Base-by-base conservation (phyloP, 768 basidiomycete species). In the Russula brevipes region DNA sequence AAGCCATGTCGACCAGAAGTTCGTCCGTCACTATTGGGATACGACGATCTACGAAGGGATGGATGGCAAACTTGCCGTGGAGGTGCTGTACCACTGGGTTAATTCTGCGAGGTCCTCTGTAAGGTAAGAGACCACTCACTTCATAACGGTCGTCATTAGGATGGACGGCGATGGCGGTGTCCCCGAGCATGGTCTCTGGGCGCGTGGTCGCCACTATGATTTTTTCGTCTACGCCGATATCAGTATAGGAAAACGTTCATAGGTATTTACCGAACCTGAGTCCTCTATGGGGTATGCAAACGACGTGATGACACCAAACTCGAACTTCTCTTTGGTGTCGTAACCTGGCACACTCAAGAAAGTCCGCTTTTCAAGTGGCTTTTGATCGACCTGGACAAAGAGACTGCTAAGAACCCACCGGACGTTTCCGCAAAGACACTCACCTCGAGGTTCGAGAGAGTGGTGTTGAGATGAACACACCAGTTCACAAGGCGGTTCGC, bases 171-270 rank as follows among this genome's bases (percentile, higher is more conserved):
- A 99, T 88, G 33, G 91, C 97, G 2, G 94, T 93, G 81, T 98
- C 97, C 41, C 97, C 97, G 0, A 99, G 81, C 92, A 98, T 96
- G 0, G 97, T 98, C 75, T 98, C 97, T 0, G 95, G 95, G 79
- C 97, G 92, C 5, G 96, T 98, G 1, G 97, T 99, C 1, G 97
- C 96, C 45, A 99, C 60, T 49, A 61, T 80, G 63, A 99, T 88
- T 71, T 81, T 87, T 72, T 98, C 95, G 58, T 96, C 94, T 89
- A 61, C 4, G 17, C 16, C 24, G 24, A 24, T 24, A n/a, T 61
- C 17, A 61, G 54, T 17, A 45, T 19, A 3, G 24, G 35, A 24
- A 42, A 6, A 36, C 24, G 35, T 30, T 5, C 65, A 30, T 46
- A 17, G 17, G 41, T 64, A 39, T 49, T 16, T 24, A 55, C 11